phyloP scores from a whole-genome alignment of 768 basidiomycete species.

The Multifurca ochricompacta region DNA sequence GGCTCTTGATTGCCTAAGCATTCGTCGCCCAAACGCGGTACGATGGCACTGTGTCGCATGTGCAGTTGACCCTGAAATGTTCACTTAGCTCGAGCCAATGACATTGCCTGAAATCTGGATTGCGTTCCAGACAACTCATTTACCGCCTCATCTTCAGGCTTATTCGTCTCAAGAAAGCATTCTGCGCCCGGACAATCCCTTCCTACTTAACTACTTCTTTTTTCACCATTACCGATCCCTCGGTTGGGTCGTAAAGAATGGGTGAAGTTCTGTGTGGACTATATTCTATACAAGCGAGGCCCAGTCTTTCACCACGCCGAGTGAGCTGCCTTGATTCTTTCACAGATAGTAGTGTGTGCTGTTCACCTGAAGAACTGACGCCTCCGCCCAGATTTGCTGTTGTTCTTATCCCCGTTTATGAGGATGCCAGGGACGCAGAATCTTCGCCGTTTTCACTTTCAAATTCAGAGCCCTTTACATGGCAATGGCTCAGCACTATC shows the following conservation, averaged over 20 bases:
- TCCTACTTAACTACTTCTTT: constrained; percentile 79
- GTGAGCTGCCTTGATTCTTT: constrained; percentile 40
- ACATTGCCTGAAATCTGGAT: constrained; percentile 53
- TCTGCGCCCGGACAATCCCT: constrained; percentile 78
- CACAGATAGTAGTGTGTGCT: background rate
- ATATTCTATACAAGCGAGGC: constrained; percentile 87
- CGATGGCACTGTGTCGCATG: constrained; percentile 21
- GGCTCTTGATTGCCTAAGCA: constrained; percentile 73
- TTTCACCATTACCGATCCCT: constrained; percentile 95
- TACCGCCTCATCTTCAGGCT: constrained; percentile 31
- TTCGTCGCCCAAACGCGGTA: constrained; percentile 63
- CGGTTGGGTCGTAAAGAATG: constrained; percentile 94
- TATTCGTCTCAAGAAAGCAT: constrained; percentile 20
- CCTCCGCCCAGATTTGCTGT: constrained; percentile 64
- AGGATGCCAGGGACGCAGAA: constrained; percentile 65
- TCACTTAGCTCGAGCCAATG: constrained; percentile 44
- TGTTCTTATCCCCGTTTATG: constrained; percentile 85
- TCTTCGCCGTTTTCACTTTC: constrained; percentile 56
- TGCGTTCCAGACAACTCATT: constrained; percentile 51
- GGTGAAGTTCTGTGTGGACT: constrained; percentile 98
- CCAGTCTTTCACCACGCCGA: constrained; percentile 95
- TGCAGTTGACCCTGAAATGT: background rate
- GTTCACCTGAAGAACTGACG: background rate
- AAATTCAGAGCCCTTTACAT: constrained; percentile 67
- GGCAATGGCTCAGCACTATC: constrained; percentile 96